Base-by-base conservation (phyloP, 306 rosid species). In the Lathyrus oleraceus region DNA sequence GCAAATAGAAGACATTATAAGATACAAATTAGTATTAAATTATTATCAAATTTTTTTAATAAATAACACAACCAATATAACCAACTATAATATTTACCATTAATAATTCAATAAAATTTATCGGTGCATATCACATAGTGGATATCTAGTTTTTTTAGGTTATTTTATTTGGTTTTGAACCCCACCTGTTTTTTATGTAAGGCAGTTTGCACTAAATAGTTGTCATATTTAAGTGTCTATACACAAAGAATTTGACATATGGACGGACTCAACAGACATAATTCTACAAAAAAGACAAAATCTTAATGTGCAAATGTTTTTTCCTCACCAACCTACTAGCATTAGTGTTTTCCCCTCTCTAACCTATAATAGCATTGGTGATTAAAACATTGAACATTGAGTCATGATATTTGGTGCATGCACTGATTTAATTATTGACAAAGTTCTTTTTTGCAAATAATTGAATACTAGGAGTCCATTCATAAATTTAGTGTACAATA, bases 221-320 rank as follows among this genome's bases (percentile, higher is more conserved):
- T 17, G 44, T 61, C 63, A 58, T 57, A 65, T 21, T 60, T 11
- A 72, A 30, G 65, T 72, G 73, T 28, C 40, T 15, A 43, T 61
- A 40, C 42, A 60, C 47, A 32, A 36, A 40, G 49, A 69, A 15
- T 71, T 78, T 57, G 77, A 61, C 19, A 19, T 21, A 14, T 62
- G 17, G 35, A n/a, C 42, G n/a, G 39, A 15, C 10, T n/a, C 66
- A 80, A 66, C 71, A 56, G 2, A 17, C 15, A 57, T 27, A 19
- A 59, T 65, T 70, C 58, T 15, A 59, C 15, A 10, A 71, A 73
- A 38, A 74, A 44, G 79, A 79, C 79, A 79, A 74, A 69, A 32
- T 61, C 28, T 23, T 28, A 75, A 76, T 72, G 78, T 72, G 78
- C 19, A 21, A 66, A 69, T 81, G 78, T 72, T 44, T 59, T 27